A percentile compares a stretch with the other conserved stretches of the same genome.
Evolutionary conservation across 1,139 yeast genomes (phyloP).

Genomic region (Candida sanyaensis): DNA sequence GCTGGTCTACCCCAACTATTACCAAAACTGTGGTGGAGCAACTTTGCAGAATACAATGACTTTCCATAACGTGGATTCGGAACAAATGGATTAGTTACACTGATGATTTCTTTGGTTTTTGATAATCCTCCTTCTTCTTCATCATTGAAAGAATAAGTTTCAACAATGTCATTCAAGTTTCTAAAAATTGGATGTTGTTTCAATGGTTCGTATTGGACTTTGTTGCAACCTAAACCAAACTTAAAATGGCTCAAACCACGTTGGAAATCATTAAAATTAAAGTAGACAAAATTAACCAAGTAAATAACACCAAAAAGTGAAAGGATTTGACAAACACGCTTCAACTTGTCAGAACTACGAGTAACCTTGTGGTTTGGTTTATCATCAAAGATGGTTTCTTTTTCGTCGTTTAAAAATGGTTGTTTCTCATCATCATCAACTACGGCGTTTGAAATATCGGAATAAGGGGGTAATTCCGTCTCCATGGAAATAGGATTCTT

Average conservation of each 20-base stretch:
- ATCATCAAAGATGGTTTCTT: neutral
- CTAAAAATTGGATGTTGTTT: slow-evolving; percentile 9
- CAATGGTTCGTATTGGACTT: neutral
- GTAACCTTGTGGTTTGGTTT: neutral
- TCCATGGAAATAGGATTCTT: neutral
- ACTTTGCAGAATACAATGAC: slow-evolving; percentile 24
- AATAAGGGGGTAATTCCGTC: slow-evolving; percentile 2
- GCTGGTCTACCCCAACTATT: slow-evolving; percentile 40
- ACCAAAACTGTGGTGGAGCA: slow-evolving; percentile 39
- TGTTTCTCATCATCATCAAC: neutral
- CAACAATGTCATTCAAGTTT: slow-evolving; percentile 7
- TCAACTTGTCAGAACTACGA: neutral
- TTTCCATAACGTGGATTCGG: slow-evolving; percentile 30
- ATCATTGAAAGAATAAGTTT: neutral
- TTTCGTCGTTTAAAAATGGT: neutral
- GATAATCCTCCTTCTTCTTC: neutral
- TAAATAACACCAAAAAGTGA: neutral
- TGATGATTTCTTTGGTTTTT: slow-evolving; percentile 20
- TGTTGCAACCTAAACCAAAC: neutral
- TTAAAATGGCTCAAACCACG: neutral
- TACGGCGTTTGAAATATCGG: neutral
- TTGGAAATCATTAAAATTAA: neutral
- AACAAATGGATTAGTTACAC: slow-evolving; percentile 32
- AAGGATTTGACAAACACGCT: neutral
- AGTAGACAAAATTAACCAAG: neutral